Evolutionary conservation across 306 rosid species (phyloP), one percentile per base, ranked within the genome.

Genomic region (Spatholobus suberectus): DNA sequence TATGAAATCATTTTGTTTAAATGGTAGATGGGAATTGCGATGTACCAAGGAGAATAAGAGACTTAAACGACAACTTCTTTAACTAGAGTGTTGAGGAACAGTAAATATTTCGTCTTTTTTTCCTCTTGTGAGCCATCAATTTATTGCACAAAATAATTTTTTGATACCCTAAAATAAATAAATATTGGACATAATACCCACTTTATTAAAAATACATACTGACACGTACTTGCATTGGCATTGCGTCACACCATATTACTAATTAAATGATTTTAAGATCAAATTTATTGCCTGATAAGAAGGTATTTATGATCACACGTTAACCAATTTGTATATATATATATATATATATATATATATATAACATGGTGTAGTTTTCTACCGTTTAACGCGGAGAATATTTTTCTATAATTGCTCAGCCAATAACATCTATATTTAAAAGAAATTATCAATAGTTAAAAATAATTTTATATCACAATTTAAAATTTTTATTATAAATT

Each of bases 1-100:
- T n/a, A n/a, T n/a, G n/a, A n/a, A n/a, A n/a, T n/a, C n/a, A n/a
- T n/a, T n/a, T n/a, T n/a, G n/a, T n/a, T n/a, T n/a, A 70, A 51
- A 61, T 71, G 74, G 43, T 54, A 10, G 49, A 40, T 12, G 55
- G 47, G 72, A 67, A 38, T 67, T 63, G 76, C 35, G 37, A n/a
- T 1, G 34, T 10, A 24, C 66, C 66, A 10, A 23, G 15, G n/a
- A 59, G 67, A 13, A 32, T 66, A n/a, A 37, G 37, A 34, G 7
- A 65, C 34, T 57, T 57, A 15, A 57, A 21, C 27, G 5, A 57
- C 43, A 65, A 65, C 24, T 27, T 62, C 69, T 34, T 65, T 65
- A 3, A 65, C 71, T n/a, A 1, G 8, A 65, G 44, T 34, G 6
- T 35, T 65, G 24, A 17, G n/a, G 32, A 40, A 67, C 32, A 20